Base-by-base conservation (phyloP, 1,139 yeast genomes). In the Yamadazyma atmosphaerica region DNA sequence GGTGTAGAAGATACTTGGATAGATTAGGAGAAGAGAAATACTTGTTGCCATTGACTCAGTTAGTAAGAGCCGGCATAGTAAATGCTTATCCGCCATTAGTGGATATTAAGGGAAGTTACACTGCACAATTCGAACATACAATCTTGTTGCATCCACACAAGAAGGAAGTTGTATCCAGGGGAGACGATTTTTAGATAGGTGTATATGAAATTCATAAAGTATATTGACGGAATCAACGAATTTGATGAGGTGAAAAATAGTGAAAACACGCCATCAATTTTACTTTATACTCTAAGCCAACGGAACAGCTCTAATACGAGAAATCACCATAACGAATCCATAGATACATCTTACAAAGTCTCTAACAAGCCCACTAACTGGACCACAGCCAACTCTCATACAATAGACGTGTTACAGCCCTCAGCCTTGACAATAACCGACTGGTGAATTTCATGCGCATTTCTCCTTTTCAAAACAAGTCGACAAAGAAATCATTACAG, bases 51-150 rank as follows among this genome's bases (percentile, higher is more conserved):
- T 75, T 92, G 61, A 89, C 85, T 64, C 85, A 81, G 52, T 73
- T 92, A 58, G 96, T 89, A 37, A 81, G 83, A 60, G 78, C 86
- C 6, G 98, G 97, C 4, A 68, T 86, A 27, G 90, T 92, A 7
- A 87, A 86, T 54, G 98, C 87, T 51, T 90, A 94, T 55, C 97
- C 97, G n/a, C 99, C 99, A n/a, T 70, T 92, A 51, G 83, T 79
- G 37, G 99, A 92, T 60, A 64, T 73, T 33, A 76, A 71, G 46
- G 98, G 98, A 14, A 78, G 86, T 41, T 90, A 86, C 72, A 92
- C 98, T 31, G 98, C 98, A 0, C 99, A 92, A 63, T 92, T 65
- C 56, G 99, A 92, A 62, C 98, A 94, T 66, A 94, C 98, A 1
- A 79, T 92, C 37, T 71, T 94, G 51, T 72, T 92, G 54, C 94